A percentile compares a stretch with the other conserved stretches of the same genome.
phyloP scores from a whole-genome alignment of 2,329 filamentous ascomycete genomes.

The Phoma sp. region DNA sequence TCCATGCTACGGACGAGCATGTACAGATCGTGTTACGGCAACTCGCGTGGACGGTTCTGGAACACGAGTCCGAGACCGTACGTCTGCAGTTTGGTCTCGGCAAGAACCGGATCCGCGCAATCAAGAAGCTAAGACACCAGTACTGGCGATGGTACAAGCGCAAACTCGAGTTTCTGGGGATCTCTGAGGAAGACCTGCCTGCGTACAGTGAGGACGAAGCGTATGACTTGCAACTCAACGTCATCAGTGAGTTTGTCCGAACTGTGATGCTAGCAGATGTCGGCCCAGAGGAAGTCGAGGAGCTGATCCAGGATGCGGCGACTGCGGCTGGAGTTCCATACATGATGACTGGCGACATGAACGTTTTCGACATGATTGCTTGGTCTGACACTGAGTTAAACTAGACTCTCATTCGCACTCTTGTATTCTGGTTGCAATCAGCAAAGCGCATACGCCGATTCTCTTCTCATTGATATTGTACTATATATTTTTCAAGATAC shows the following conservation, averaged over 20 bases:
- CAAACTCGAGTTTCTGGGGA: slow-evolving; percentile 26
- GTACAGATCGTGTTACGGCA: slow-evolving; percentile 33
- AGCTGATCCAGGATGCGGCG: slow-evolving; percentile 37
- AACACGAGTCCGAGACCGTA: slow-evolving; percentile 1
- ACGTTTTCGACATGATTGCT: background rate
- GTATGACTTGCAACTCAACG: slow-evolving; percentile 33
- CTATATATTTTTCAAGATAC: slow-evolving; percentile 19
- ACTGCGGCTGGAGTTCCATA: slow-evolving; percentile 31
- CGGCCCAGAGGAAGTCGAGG: slow-evolving; percentile 33
- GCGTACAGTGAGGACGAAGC: slow-evolving; percentile 28
- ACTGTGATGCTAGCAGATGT: slow-evolving; percentile 33
- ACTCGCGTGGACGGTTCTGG: slow-evolving; percentile 38
- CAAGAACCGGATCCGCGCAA: slow-evolving; percentile 17
- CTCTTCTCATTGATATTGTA: slow-evolving; percentile 7
- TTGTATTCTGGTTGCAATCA: no score
- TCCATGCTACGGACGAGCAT: slow-evolving; percentile 33
- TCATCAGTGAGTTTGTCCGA: slow-evolving; percentile 42
- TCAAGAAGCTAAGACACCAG: slow-evolving; percentile 14
- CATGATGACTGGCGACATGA: slow-evolving; percentile 39
- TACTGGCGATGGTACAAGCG: slow-evolving; percentile 29
- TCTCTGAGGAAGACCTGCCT: slow-evolving; percentile 18
- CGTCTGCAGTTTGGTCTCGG: slow-evolving; percentile 23
- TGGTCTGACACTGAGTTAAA: background rate
- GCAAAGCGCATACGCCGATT: background rate
- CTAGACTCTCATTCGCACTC: background rate